Evolutionary conservation across 805 yeast species (phyloP).

Genomic region (Pichia membranifaciens): DNA sequence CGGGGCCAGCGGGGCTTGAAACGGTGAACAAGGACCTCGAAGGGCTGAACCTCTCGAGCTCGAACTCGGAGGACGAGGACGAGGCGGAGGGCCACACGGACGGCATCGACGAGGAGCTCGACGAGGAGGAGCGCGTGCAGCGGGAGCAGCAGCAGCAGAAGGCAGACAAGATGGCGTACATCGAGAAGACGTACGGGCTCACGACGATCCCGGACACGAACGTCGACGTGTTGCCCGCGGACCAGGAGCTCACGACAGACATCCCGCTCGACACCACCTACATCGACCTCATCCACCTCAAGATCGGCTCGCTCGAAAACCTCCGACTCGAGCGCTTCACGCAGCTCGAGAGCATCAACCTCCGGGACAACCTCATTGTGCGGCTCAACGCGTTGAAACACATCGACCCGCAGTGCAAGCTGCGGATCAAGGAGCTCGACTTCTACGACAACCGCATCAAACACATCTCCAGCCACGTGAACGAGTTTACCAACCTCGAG

Average conservation of each 20-base stretch:
- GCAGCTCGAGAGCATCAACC: conserved; percentile 53
- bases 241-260: conserved; percentile 55
- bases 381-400: conserved; percentile 66
- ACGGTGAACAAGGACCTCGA: too few relatives aligned
- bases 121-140: conserved; percentile 12
- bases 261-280: conserved; percentile 52
- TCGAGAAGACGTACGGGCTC: conserved; percentile 26
- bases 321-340: conserved; percentile 52
- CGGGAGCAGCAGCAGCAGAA: conserved; percentile 5
- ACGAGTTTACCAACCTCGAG: conserved; percentile 49
- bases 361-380: conserved; percentile 79
- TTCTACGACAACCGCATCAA: conserved; percentile 87
- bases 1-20: too few relatives aligned
- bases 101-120: conserved; percentile 10
- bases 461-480: conserved; percentile 71
- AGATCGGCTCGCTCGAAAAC: conserved; percentile 57
- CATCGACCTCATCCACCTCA: conserved; percentile 65
- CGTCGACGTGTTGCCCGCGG: conserved; percentile 59
- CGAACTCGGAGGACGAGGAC: conserved; percentile 8
- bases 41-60: neutral
- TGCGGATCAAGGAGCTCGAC: conserved; percentile 69
- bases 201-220: conserved; percentile 34
- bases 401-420: conserved; percentile 35
- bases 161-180: conserved; percentile 14
- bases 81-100: conserved; percentile 5